Conservation (phyloP, 305 asterid genomes). For the Stenogyne calaminthoides region DNA sequence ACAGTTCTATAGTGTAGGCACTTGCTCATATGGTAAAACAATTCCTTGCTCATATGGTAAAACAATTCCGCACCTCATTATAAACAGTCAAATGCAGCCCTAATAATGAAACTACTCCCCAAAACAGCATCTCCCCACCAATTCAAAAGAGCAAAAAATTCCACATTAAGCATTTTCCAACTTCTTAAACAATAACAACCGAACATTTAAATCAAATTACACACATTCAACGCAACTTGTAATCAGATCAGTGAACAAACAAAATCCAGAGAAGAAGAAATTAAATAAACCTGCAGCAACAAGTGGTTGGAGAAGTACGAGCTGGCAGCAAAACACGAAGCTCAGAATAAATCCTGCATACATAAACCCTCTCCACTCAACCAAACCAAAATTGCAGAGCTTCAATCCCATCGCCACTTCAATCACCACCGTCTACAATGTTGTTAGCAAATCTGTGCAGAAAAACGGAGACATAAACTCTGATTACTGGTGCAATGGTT, state of each 20-base stretch:
- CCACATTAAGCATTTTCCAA: not conserved
- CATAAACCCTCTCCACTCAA: conserved; percentile 62
- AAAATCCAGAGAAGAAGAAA: not conserved
- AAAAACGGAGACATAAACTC: not conserved
- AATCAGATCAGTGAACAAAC: conserved; percentile 17
- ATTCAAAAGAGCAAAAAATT: conserved; percentile 3
- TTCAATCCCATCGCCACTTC: conserved; percentile 45
- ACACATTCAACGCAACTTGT: not conserved
- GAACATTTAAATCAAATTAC: conserved; percentile 1
- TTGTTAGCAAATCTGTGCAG: not conserved
- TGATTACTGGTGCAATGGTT: not conserved
- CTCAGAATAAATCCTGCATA: conserved; percentile 54
- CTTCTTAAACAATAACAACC: not conserved
- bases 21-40: too few species aligned
- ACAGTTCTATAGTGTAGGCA: not conserved
- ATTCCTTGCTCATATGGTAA: too few species aligned
- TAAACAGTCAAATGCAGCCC: conserved; percentile 9
- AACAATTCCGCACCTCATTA: not conserved
- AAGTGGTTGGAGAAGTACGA: conserved; percentile 75
- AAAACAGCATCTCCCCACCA: conserved; percentile 12
- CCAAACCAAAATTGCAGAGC: conserved; percentile 54
- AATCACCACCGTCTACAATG: conserved; percentile 12
- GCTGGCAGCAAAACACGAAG: conserved; percentile 74
- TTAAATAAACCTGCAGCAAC: conserved; percentile 60
- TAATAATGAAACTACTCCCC: conserved; percentile 2